Percentiles rank a stretch among this genome's conserved stretches.
Conservation (phyloP, 345 rosid species). For the Eucalyptus shirleyi region DNA sequence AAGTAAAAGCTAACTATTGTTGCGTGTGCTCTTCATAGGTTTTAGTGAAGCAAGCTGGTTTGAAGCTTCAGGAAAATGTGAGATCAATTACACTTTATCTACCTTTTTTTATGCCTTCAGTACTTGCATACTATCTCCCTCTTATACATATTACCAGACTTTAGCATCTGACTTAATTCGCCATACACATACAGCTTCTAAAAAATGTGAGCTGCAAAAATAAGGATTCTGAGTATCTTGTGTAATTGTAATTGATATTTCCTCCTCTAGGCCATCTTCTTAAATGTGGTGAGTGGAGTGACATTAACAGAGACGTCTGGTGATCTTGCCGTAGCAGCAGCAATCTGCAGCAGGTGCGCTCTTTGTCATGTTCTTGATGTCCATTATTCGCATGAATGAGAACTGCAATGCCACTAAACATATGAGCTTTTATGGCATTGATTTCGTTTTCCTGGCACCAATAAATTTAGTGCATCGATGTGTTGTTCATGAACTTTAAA, state of each 20-base stretch:
- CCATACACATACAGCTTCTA: not conserved
- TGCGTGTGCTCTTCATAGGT: conserved; percentile 24
- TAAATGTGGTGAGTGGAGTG: conserved; percentile 81
- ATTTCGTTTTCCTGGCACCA: not conserved
- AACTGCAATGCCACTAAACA: not conserved
- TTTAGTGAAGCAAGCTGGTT: conserved; percentile 92
- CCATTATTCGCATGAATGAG: not conserved
- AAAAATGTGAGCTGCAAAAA: not conserved
- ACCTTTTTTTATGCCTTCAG: not conserved
- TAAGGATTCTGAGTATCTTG: not conserved
- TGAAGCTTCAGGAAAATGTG: conserved; percentile 82
- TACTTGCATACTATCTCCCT: not conserved
- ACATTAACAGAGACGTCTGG: conserved; percentile 78
- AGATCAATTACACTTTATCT: not conserved
- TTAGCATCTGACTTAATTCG: not conserved
- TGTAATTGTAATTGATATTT: not conserved
- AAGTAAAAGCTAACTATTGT: not conserved
- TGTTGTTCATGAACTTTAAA: not conserved
- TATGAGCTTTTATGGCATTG: not conserved
- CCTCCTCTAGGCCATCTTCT: conserved; percentile 43
- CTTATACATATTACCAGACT: not conserved
- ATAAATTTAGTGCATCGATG: not conserved
- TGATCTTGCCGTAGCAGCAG: conserved; percentile 92
- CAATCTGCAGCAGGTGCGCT: conserved; percentile 85
- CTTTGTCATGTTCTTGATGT: not conserved